Evolutionary conservation across 169 alveolate species (phyloP), one percentile per base, ranked within the genome.

Genomic region (Cryptosporidium sp.): DNA sequence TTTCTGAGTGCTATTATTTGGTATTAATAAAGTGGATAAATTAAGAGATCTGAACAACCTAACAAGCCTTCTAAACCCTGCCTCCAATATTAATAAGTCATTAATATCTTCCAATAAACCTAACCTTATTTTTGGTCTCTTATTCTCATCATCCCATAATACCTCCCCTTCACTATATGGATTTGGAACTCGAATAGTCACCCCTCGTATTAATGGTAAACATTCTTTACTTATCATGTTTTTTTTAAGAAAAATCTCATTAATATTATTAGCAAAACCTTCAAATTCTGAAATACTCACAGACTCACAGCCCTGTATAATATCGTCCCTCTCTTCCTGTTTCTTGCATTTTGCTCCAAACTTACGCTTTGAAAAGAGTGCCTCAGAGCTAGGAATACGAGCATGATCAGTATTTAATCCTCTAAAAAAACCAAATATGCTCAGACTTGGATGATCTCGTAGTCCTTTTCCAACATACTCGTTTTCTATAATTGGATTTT

Each of bases 111-210:
- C 71, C n/a, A 74, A 41, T 9, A 74, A 12, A 0, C 86, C 71
- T 3, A 74, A 43, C 31, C 41, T 23, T 31, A 74, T 59, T 12
- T 23, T 52, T 18, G 86, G 86, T 8, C 10, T 74, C 41, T 43
- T 43, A 18, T 58, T 35, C 31, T 26, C 6, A 5, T 52, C 86
- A 58, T 74, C 86, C 86, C 86, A 74, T 21, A 74, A 18, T 18
- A 74, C 65, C 26, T 39, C 71, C 9, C 86, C 86, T 43, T 59
- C 71, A 74, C 86, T 74, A 74, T 74, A 74, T 21, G 86, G 86
- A 31, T 74, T 59, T 29, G 86, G 73, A 21, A 59, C 29, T 48
- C 65, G 71, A n/a, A 74, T 74, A 21, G 86, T 51, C 21, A 74
- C 71, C 2, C 86, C 86, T 9, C 86, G 51, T 29, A 74, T 74